These are phyloP conservation scores for Lodderomyces jiufengensis DNA, from an alignment of 1,139 yeast genomes.

Conservation along the genomic window DNA sequence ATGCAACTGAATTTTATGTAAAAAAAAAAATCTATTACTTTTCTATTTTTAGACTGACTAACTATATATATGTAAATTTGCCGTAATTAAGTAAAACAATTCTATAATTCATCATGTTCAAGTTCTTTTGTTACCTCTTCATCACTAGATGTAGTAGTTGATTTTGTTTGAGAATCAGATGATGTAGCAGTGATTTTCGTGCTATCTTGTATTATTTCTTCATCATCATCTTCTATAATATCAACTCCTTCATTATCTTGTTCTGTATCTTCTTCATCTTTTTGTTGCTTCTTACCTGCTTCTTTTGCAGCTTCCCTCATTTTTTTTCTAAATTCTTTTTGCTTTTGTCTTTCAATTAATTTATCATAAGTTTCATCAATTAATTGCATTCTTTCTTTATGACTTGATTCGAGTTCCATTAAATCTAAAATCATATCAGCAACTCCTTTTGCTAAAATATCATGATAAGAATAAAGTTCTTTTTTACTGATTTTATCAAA, in stretches of 20 bases:
- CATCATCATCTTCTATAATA: conserved; percentile 14
- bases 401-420: conserved; percentile 33
- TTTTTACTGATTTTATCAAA: conserved; percentile 29
- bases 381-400: conserved; percentile 36
- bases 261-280: conserved; percentile 15
- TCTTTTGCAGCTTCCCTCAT: conserved; percentile 24
- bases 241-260: conserved; percentile 17
- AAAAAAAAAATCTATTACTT: too few relatives aligned
- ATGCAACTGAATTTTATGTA: too few relatives aligned
- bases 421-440: conserved; percentile 33
- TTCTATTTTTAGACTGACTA: too few relatives aligned
- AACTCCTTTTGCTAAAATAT: conserved; percentile 31
- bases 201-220: conserved; percentile 9
- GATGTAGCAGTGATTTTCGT: conserved; percentile 4
- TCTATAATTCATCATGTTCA: conserved; percentile 58
- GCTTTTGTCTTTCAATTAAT: conserved; percentile 33
- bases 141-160: too few relatives aligned
- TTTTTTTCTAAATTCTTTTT: conserved; percentile 34
- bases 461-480: conserved; percentile 33
- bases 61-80: too few relatives aligned
- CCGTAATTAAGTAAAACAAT: too few relatives aligned
- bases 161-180: neutral
- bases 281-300: conserved; percentile 16
- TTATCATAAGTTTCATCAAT: conserved; percentile 35
- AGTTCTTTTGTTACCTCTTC: conserved; percentile 6